Base-by-base conservation (phyloP, 306 rosid genomes). In the Vicia villosa region DNA sequence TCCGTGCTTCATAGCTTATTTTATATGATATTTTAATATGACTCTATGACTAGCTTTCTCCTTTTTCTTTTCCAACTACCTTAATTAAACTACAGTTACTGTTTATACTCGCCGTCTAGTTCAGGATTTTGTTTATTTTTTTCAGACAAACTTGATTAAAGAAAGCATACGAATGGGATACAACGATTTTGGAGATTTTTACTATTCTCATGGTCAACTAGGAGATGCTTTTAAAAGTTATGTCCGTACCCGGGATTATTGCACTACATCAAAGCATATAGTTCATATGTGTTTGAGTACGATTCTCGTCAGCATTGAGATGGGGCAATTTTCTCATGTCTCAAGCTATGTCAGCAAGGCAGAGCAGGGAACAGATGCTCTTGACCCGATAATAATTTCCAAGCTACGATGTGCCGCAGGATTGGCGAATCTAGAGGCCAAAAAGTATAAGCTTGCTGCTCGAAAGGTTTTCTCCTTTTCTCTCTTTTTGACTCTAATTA, bases 101-200 rank as follows among this genome's bases (percentile, higher is more conserved):
- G 49, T 22, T 14, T 70, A 47, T 59, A 26, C 43, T 45, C 36
- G 22, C 69, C 34, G 26, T 61, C 70, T 69, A 40, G 20, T 75
- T 54, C 69, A 63, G 16, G 16, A 63, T 77, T 63, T 6, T 40
- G 22, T 66, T 84, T 57, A 52, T 10, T 42, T 62, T 82, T 10
- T 72, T 78, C 91, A 95, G 99, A 95, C 99, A 56, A 95, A 95
- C 83, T 86, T 95, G 83, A 95, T 95, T 64, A 95, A 91, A 78
- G 99, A 95, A 89, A 95, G 97, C 82, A 91, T 95, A 77, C 79
- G 99, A 82, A 95, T 95, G 99, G 99, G 99, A 46, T 95, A 83
- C 85, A 95, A 95, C 78, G 99, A 95, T 79, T 91, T 95, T 83
- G 99, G 97, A 69, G 99, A 95, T 79, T 95, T 91, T 73, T 85